phyloP scores from a whole-genome alignment of 371 early-diverging fungal genomes.

The Entomophthora muscae region DNA sequence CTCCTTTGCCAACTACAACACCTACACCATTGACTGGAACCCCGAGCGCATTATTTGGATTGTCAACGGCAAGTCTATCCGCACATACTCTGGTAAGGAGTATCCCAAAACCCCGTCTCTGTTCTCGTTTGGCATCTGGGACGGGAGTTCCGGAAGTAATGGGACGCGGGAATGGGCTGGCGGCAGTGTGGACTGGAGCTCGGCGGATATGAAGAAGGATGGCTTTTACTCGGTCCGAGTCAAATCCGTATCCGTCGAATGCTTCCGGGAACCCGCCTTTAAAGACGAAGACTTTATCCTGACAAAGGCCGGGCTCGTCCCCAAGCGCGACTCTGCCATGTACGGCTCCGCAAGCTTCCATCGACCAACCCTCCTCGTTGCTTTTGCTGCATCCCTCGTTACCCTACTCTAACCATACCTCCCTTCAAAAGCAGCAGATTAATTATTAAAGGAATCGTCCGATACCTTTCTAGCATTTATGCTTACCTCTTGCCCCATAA shows the following conservation, averaged over 20 bases:
- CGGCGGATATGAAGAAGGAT: not conserved
- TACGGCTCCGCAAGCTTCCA: no score
- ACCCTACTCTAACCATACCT: no score
- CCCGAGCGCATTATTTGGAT: conserved; percentile 30
- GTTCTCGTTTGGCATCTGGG: conserved; percentile 49
- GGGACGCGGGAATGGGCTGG: conserved; percentile 19
- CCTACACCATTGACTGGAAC: conserved; percentile 31
- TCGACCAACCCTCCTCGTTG: no score
- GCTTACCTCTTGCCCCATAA: no score
- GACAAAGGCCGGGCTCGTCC: not conserved
- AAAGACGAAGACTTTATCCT: conserved; percentile 5
- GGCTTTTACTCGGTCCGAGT: conserved; percentile 5
- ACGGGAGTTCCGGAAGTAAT: conserved; percentile 22
- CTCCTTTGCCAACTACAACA: conserved; percentile 15
- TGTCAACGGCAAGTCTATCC: conserved; percentile 28
- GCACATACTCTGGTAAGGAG: conserved; percentile 17
- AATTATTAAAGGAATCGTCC: no score
- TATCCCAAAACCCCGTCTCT: conserved; percentile 34
- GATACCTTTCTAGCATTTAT: no score
- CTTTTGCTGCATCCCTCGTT: no score
- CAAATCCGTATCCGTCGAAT: not conserved
- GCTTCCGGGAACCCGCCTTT: not conserved
- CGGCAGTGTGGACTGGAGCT: conserved; percentile 13
- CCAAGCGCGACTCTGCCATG: not conserved
- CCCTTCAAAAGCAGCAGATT: no score